Percentiles rank a stretch among this genome's conserved stretches.
phyloP scores from a whole-genome alignment of 495 filamentous ascomycete genomes.

The Neohortaea acidophila region DNA sequence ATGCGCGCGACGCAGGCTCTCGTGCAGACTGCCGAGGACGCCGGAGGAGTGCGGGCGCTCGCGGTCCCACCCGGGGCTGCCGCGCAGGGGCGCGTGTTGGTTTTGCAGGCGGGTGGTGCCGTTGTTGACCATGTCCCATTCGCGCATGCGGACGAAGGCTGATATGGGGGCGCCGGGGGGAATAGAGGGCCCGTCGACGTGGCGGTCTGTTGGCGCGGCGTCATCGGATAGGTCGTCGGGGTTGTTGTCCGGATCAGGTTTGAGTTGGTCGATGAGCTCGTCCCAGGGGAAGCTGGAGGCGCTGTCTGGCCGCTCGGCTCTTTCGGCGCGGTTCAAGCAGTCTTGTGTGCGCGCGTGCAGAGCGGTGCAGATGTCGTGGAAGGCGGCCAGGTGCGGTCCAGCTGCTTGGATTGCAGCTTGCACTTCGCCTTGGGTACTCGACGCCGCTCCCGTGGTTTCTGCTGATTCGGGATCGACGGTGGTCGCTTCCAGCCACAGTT shows the following conservation, averaged over 20 bases:
- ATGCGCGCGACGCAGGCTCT: conserved; percentile 7
- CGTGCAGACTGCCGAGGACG: conserved; percentile 4
- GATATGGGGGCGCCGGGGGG: not conserved
- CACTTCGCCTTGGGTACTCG: conserved; percentile 6
- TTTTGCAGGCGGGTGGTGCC: no score
- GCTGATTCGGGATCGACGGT: conserved; percentile 7
- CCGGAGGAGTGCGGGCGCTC: conserved; percentile 10
- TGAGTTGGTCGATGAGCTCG: conserved; percentile 46
- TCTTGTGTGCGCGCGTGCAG: conserved; percentile 59
- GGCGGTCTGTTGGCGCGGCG: not conserved
- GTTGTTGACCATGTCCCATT: no score
- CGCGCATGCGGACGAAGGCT: conserved; percentile 3
- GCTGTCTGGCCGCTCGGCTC: conserved; percentile 47
- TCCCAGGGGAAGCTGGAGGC: conserved; percentile 50
- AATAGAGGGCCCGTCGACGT: conserved; percentile 1
- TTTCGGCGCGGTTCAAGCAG: conserved; percentile 56
- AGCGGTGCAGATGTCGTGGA: conserved; percentile 59
- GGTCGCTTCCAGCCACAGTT: conserved; percentile 57
- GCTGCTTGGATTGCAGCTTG: conserved; percentile 30
- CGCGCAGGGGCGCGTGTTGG: not conserved
- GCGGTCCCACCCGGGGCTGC: not conserved
- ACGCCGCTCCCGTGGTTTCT: not conserved
- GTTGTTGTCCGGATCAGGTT: conserved; percentile 6
- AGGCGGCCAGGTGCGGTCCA: conserved; percentile 49
- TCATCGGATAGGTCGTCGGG: not conserved